Conservation (phyloP, 202 grass and related monocot species). For the Panicum hallii region DNA sequence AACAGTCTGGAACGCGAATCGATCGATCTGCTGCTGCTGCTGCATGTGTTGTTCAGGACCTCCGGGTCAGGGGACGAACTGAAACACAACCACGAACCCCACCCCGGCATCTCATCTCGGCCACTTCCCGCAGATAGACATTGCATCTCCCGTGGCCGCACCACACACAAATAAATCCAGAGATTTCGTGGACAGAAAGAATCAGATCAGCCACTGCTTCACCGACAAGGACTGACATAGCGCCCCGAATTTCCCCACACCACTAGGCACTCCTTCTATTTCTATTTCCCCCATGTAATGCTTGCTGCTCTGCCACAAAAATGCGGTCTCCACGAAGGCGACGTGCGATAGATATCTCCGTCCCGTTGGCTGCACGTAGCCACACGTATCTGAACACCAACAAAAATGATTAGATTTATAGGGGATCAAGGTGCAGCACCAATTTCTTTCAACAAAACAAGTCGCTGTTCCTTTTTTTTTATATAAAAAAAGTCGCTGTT, state of each 20-base stretch:
- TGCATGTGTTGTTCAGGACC: too few species aligned
- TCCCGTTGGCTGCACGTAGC: too few species aligned
- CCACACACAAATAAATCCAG: conserved; percentile 7
- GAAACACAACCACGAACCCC: neutral
- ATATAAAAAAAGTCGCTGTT: too few species aligned
- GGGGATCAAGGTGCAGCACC: too few species aligned
- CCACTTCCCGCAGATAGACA: neutral
- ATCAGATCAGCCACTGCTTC: neutral
- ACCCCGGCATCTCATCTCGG: neutral
- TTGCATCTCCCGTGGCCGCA: neutral
- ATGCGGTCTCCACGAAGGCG: neutral
- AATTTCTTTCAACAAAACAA: too few species aligned
- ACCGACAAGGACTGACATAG: conserved; percentile 28
- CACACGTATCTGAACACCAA: too few species aligned
- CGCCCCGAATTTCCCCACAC: conserved; percentile 2
- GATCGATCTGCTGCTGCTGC: too few species aligned
- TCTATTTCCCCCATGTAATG: neutral
- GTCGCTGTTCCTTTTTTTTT: too few species aligned
- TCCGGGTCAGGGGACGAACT: too few species aligned
- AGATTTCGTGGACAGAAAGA: neutral
- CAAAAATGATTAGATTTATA: too few species aligned
- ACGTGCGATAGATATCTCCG: too few species aligned
- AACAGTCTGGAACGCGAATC: too few species aligned
- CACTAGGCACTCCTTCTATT: neutral
- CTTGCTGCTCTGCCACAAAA: conserved; percentile 12